phyloP scores from a whole-genome alignment of 495 filamentous ascomycete genomes.

The Aeminium ludgeri region DNA sequence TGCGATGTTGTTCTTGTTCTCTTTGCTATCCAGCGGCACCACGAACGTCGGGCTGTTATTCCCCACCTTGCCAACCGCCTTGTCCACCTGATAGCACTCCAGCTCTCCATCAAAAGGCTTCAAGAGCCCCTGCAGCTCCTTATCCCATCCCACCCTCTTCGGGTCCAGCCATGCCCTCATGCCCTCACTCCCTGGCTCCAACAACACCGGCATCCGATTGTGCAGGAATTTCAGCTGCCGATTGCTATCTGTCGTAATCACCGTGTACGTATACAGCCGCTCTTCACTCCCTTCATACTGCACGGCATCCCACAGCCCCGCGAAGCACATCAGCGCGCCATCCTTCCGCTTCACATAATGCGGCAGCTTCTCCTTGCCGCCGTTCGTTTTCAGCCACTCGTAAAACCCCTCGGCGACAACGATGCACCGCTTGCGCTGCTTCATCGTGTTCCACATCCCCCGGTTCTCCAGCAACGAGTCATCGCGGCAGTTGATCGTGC shows the following conservation, averaged over 20 bases:
- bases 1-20: constrained; percentile 81
- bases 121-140: constrained; percentile 57
- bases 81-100: constrained; percentile 69
- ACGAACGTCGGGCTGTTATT: constrained; percentile 75
- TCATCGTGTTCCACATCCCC: constrained; percentile 88
- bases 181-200: constrained; percentile 58
- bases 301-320: constrained; percentile 83
- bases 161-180: constrained; percentile 71
- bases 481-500: constrained; percentile 89
- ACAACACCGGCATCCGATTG: constrained; percentile 86
- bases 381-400: constrained; percentile 80
- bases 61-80: constrained; percentile 91
- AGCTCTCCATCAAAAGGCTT: constrained; percentile 65
- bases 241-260: constrained; percentile 79
- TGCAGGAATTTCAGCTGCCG: constrained; percentile 69
- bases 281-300: constrained; percentile 53
- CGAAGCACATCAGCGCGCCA: constrained; percentile 70
- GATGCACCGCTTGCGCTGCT: constrained; percentile 69
- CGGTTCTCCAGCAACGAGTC: constrained; percentile 60
- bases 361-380: constrained; percentile 61
- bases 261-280: constrained; percentile 67
- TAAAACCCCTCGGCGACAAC: constrained; percentile 85
- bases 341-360: constrained; percentile 70
- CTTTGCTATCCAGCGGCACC: constrained; percentile 59
- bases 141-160: constrained; percentile 48